A percentile compares a stretch with the other conserved stretches of the same genome.
Evolutionary conservation across 306 rosid species (phyloP).

Genomic region (Rubus parviflorus): DNA sequence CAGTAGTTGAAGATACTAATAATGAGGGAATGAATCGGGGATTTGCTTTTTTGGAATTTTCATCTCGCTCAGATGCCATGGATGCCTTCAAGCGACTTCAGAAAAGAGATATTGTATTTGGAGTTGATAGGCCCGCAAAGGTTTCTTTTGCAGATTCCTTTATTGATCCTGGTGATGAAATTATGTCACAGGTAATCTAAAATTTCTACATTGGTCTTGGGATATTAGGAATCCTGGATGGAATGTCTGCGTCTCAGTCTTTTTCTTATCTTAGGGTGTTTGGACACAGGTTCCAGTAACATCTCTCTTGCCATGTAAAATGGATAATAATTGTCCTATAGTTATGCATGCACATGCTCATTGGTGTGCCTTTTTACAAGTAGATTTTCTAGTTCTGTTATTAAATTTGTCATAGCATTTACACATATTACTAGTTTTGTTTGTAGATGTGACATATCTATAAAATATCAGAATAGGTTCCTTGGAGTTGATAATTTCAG

Average conservation of each 20-base stretch:
- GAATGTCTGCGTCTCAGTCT: not conserved
- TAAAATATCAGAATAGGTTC: not conserved
- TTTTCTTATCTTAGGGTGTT: not conserved
- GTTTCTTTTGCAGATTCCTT: constrained; percentile 98
- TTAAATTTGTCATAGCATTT: not conserved
- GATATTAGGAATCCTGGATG: constrained; percentile 15
- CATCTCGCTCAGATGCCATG: constrained; percentile 97
- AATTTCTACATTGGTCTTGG: constrained; percentile 22
- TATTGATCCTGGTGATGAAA: constrained; percentile 96
- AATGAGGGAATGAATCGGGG: constrained; percentile 94
- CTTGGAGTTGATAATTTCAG: not conserved
- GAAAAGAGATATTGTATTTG: constrained; percentile 90
- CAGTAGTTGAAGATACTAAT: constrained; percentile 85
- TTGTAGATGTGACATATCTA: not conserved
- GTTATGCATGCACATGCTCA: not conserved
- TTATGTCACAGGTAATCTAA: constrained; percentile 87
- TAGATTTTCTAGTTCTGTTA: not conserved
- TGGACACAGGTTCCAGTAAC: constrained; percentile 10
- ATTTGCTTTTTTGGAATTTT: constrained; percentile 91
- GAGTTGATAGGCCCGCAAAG: constrained; percentile 97
- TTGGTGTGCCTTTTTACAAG: not conserved
- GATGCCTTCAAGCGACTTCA: constrained; percentile 94
- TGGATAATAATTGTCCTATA: not conserved
- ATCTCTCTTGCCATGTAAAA: not conserved
- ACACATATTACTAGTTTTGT: not conserved